Evolutionary conservation across 2,329 filamentous ascomycete species (phyloP), one percentile per base, ranked within the genome.

Genomic region (Fusarium gaditjirri): DNA sequence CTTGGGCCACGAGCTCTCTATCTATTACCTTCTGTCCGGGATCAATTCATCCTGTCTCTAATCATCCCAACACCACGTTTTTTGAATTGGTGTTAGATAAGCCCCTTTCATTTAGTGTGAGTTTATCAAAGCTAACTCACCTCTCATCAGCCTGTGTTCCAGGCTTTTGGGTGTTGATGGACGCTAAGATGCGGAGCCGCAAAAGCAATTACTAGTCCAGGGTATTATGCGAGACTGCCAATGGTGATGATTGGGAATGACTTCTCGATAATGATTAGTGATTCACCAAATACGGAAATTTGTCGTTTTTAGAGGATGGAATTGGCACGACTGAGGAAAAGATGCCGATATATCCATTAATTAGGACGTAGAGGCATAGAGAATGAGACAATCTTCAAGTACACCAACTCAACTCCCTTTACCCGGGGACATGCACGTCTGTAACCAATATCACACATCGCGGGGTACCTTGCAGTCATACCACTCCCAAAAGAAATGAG

Each of bases 181-280:
- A 21, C 56, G 42, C 63, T 50, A 59, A 9, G 17, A 23, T 50
- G 57, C 70, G 70, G 70, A 72, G 50, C 70, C 70, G 70, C 70
- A 72, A 35, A 57, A 64, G 56, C 56, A 73, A 65, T 21, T 42
- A 54, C 21, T 47, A 35, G 36, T 29, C 35, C 41, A 12, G 65
- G 53, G 46, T 31, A n/a, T 19, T 5, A 41, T 23, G 25, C 12
- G n/a, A 13, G n/a, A 35, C 16, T 17, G 33, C 27, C 41, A 50
- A 41, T 58, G 9, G 9, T 5, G 21, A 41, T 13, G 23, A 43
- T 49, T 44, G 27, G 16, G 14, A 17, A 56, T 56, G 31, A 46
- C 29, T 46, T 11, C 8, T 35, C 13, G 29, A 9, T 21, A 21
- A 11, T 27, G 25, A 33, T 55, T 41, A 29, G 29, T 33, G 10